phyloP scores from a whole-genome alignment of 2,329 filamentous ascomycete species.

The Calonectria pseudoreteaudii region DNA sequence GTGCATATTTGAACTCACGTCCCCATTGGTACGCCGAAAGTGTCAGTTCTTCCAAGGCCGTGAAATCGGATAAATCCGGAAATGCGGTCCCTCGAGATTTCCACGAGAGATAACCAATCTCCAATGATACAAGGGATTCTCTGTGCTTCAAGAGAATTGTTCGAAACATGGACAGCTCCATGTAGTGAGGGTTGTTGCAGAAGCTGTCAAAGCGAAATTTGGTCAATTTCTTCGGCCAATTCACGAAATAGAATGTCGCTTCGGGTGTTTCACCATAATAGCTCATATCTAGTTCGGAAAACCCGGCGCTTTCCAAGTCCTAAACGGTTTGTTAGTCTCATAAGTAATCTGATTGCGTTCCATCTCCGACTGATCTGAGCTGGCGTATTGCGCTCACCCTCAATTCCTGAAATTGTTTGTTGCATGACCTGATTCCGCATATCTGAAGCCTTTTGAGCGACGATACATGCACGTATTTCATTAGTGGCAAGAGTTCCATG shows the following conservation, averaged over 20 bases:
- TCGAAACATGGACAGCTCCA: not conserved
- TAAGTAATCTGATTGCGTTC: not conserved
- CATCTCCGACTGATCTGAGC: not conserved
- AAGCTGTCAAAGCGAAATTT: not conserved
- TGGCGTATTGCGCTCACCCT: not conserved
- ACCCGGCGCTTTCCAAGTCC: not conserved
- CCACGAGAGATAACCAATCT: not conserved
- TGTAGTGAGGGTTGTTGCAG: not conserved
- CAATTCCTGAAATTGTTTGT: not conserved
- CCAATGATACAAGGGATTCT: not conserved
- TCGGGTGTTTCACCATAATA: not conserved
- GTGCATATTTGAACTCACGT: not conserved
- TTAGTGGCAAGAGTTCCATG: not conserved
- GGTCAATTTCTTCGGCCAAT: not conserved
- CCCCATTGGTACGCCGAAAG: not conserved
- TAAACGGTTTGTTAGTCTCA: not conserved
- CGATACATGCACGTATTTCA: not conserved
- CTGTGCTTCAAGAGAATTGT: not conserved
- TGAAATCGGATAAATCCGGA: not conserved
- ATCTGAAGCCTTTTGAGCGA: not conserved
- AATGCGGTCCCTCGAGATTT: not conserved
- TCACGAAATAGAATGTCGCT: not conserved
- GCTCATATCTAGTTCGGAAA: not conserved
- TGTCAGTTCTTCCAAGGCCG: not conserved
- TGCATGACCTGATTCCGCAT: not conserved